phyloP scores from a whole-genome alignment of 1,284 basidiomycete species.

The Mycosarcoma mackinlayi region DNA sequence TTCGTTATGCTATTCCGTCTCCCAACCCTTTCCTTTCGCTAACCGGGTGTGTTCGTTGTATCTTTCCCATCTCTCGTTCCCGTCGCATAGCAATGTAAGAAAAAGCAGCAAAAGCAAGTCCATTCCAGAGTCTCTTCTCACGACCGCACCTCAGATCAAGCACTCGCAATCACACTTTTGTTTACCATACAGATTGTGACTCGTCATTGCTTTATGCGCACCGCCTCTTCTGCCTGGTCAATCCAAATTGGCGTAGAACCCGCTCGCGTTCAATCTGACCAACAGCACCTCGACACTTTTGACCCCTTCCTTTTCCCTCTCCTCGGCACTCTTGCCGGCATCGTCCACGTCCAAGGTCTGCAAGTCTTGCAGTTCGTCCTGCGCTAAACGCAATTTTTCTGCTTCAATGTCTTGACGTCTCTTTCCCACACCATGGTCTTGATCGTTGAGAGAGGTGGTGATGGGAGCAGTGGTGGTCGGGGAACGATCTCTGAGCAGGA shows the following conservation, averaged over 20 bases:
- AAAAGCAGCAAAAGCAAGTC: not conserved
- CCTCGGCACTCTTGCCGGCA: conserved; percentile 8
- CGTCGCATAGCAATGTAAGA: not conserved
- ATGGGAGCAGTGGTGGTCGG: not conserved
- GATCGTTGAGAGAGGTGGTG: not conserved
- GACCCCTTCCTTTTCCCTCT: conserved; percentile 8
- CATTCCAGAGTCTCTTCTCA: too few relatives aligned
- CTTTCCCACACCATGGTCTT: conserved; percentile 5
- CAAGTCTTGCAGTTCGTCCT: conserved; percentile 40
- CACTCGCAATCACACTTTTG: not conserved
- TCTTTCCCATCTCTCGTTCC: not conserved
- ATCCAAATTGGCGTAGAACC: conserved; percentile 38
- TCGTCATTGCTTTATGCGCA: not conserved
- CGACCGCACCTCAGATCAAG: too few relatives aligned
- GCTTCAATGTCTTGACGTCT: conserved; percentile 30
- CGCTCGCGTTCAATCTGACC: conserved; percentile 26
- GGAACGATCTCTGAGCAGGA: conserved; percentile 29
- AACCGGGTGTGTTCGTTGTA: too few relatives aligned
- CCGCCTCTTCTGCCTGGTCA: not conserved
- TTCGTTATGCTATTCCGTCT: too few relatives aligned
- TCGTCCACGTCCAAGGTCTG: conserved; percentile 22
- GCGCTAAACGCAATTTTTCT: conserved; percentile 25
- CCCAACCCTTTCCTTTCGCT: too few relatives aligned
- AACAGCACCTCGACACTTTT: conserved; percentile 29
- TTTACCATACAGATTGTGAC: not conserved